A percentile compares a stretch with the other conserved stretches of the same genome.
Conservation (phyloP, 345 rosid genomes). For the Mangifera indica region DNA sequence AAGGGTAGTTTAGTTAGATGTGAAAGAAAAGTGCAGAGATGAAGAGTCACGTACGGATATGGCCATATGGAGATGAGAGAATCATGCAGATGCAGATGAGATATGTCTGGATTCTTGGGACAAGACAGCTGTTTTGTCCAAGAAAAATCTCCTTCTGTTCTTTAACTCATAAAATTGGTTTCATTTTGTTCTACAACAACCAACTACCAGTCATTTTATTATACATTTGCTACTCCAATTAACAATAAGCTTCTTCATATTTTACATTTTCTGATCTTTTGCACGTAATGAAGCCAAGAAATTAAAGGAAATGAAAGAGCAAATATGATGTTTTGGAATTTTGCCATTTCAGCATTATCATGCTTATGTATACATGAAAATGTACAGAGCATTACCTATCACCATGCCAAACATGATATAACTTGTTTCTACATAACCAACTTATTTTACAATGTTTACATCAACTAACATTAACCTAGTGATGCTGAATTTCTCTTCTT, state of each 20-base stretch:
- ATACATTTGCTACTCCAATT: too few relatives aligned
- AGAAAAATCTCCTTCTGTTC: neutral
- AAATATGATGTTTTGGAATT: neutral
- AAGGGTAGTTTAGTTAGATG: neutral
- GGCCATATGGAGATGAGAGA: neutral
- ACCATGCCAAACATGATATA: neutral
- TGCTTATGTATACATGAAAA: neutral
- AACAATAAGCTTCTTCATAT: too few relatives aligned
- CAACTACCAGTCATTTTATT: too few relatives aligned
- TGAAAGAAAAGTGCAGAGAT: neutral
- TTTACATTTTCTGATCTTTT: too few relatives aligned
- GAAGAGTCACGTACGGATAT: neutral
- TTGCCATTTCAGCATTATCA: neutral
- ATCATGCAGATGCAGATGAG: neutral
- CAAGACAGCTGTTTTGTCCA: neutral
- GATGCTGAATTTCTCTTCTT: neutral
- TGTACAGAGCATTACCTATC: neutral
- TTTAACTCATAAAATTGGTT: neutral
- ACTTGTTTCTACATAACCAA: neutral
- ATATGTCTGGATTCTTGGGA: neutral
- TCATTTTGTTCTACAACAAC: too few relatives aligned
- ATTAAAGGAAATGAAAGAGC: neutral
- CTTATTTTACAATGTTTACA: constrained; percentile 3
- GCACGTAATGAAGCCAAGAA: too few relatives aligned
- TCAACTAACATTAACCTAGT: neutral